Evolutionary conservation across 768 basidiomycete species (phyloP).

Genomic region (Tulasnella calospora): DNA sequence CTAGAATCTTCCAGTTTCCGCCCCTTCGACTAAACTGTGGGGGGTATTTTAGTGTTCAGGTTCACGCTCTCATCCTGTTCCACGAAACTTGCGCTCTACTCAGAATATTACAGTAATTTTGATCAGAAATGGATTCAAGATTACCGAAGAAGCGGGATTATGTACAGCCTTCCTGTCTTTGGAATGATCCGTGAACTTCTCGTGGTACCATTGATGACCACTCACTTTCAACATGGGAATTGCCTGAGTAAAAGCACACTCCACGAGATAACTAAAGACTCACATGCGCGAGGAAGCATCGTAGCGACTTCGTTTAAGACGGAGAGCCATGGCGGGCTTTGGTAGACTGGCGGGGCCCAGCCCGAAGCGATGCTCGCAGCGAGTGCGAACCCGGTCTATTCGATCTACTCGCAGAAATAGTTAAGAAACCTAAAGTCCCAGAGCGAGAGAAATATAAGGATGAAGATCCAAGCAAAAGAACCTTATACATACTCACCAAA

Average conservation of each 20-base stretch:
- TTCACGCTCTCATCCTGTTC: too few relatives aligned
- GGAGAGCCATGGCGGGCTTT: constrained; percentile 77
- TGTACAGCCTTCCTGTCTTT: constrained; percentile 67
- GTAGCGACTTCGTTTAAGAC: constrained; percentile 60
- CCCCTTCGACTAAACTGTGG: too few relatives aligned
- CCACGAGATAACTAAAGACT: background rate
- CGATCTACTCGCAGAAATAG: constrained; percentile 91
- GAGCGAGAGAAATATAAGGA: too few relatives aligned
- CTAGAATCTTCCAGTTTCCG: too few relatives aligned
- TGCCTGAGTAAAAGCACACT: background rate
- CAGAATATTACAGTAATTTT: background rate
- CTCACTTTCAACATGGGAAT: constrained; percentile 36
- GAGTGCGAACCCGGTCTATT: constrained; percentile 86
- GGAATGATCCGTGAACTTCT: constrained; percentile 74
- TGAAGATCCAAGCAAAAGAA: too few relatives aligned
- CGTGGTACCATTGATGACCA: constrained; percentile 81
- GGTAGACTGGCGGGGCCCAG: constrained; percentile 30
- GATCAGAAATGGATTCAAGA: background rate
- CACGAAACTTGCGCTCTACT: too few relatives aligned
- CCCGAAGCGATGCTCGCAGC: constrained; percentile 56
- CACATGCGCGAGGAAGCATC: constrained; percentile 76
- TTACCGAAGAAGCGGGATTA: constrained; percentile 68
- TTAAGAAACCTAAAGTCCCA: constrained; percentile 58
- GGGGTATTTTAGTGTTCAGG: too few relatives aligned
- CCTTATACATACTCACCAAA: constrained; percentile 58